Base-by-base conservation (phyloP, 192 early-diverging fungal species). In the Coemansia sp. region DNA sequence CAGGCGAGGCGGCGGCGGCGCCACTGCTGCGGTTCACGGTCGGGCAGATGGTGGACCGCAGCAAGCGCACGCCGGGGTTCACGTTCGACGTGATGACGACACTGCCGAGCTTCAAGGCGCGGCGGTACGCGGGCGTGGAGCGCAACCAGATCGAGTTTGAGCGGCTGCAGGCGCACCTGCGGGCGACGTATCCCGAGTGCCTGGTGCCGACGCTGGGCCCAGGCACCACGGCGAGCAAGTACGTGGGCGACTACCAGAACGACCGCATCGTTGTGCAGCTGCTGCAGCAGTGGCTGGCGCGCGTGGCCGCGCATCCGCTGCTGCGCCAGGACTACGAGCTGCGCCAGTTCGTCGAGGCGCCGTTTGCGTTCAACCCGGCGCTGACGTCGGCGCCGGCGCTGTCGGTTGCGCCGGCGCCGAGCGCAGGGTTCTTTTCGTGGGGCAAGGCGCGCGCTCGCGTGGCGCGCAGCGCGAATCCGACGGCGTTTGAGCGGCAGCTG, bases 281-380 rank as follows among this genome's bases (percentile, higher is more conserved):
- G 28, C n/a, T 80, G 34, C 78, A 80, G 51, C 63, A 69, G 60
- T 80, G 73, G 67, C 45, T 80, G 52, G 50, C 43, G 25, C 62
- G 78, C 1, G 64, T 80, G 10, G 41, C 69, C n/a, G 50, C 29
- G 28, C 78, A 80, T 22, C 69, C 68, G 26, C 66, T 80, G 28
- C 28, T 80, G 32, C 61, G 60, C 28, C 72, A 69, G 50, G 78
- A 80, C 66, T 80, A 80, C 31, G 78, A 80, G 67, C 58, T 80
- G 50, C 65, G 78, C 7, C 69, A 75, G 63, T 80, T 80, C 65
- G 71, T 80, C 7, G 78, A 80, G 47, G 64, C 78, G 44, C 72
- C 73, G 21, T 80, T 80, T 76, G 67, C 64, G 3, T 73, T 73
- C 52, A 79, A 67, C 36, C 70, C 69, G 7, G 62, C 75, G 11